phyloP scores from a whole-genome alignment of 305 asterid species.

The Fraxinus paxiana region DNA sequence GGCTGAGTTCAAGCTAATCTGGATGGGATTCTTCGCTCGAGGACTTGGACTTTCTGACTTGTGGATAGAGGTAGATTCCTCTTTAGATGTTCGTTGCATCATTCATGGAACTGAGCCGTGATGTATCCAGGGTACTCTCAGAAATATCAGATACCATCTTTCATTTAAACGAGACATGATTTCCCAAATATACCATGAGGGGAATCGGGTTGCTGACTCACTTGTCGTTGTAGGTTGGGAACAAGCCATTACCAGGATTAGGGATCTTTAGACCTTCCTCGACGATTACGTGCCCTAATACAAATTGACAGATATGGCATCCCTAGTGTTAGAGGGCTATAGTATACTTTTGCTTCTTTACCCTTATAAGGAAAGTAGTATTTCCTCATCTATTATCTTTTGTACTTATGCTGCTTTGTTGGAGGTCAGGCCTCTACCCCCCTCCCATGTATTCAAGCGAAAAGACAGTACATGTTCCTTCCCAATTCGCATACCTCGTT shows the following conservation, averaged over 20 bases:
- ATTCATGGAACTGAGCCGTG: not conserved
- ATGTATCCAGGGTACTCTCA: not conserved
- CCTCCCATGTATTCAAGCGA: not conserved
- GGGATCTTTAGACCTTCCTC: not conserved
- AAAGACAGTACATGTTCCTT: not conserved
- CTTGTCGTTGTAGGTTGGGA: not conserved
- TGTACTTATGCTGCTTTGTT: not conserved
- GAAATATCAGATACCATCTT: not conserved
- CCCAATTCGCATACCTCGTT: not conserved
- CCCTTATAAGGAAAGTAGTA: not conserved
- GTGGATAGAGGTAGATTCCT: not conserved
- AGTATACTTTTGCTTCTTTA: not conserved
- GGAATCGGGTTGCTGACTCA: not conserved
- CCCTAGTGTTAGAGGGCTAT: not conserved
- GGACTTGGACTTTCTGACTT: not conserved
- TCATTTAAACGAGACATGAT: not conserved
- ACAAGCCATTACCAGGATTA: not conserved
- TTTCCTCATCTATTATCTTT: not conserved
- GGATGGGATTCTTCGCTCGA: not conserved
- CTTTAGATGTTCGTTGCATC: not conserved
- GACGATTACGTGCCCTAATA: not conserved
- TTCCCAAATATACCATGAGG: not conserved
- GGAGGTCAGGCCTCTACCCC: not conserved
- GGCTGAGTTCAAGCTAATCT: not conserved
- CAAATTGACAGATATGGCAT: not conserved